Evolutionary conservation across 805 yeast species (phyloP), one percentile per base, ranked within the genome.

Genomic region (Metschnikowia corniflorae): DNA sequence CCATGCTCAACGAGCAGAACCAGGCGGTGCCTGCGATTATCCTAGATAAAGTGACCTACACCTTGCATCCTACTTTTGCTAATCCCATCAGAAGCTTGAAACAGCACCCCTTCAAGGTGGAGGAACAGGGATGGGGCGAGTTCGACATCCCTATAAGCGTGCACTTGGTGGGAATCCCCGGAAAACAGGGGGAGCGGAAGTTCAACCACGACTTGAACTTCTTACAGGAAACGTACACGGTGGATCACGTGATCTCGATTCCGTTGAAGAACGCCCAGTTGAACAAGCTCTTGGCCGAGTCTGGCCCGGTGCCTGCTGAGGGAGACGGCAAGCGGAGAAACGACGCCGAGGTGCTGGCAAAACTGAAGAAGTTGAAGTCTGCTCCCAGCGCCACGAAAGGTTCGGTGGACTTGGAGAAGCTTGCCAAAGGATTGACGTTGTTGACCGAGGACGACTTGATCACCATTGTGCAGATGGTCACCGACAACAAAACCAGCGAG

Each of bases 41-140:
- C 38, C 84, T 91, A 53, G 97, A 93, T 60, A 86, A 84, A 62
- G 96, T 88, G 35, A 88, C 95, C 4, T 91, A 91, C 61, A 82
- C 87, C 50, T 73, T 93, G 46, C 98, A 91, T 67, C 97, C 97
- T 33, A 93, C 97, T 7, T 91, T 91, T 65, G 78, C 78, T 33
- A 88, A 88, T 59, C 97, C 97, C 8, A 81, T 77, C 46, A 77
- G 97, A 58, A 71, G 82, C 9, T 60, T 87, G 56, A 86, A 84
- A 54, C 81, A 80, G 54, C 76, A 84, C 7, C 98, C 98, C 8
- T 91, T 89, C 65, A 75, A 65, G 55, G 82, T 91, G 39, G 85
- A 79, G 54, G 98, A 91, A 60, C 82, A 86, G 65, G 98, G 98
- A 34, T 91, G 98, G 97, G 98, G 97, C 59, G 97, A 91, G 49